Evolutionary conservation across 78 protist genomes (phyloP), one percentile per base, ranked within the genome.

Genomic region (Dictyostelium intermedium): DNA sequence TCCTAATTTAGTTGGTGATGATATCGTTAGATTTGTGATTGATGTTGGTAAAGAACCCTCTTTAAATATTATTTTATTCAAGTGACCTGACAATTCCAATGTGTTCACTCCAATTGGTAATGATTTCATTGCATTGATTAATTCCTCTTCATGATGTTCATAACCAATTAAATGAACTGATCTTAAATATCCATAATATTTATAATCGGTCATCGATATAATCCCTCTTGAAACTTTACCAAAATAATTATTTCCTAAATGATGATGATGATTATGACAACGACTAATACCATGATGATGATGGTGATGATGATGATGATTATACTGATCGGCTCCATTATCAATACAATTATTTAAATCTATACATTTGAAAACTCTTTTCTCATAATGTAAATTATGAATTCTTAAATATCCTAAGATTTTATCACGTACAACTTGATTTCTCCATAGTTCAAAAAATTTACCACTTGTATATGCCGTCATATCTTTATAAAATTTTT

Each of bases 391-490:
- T 66, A 66, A 66, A 66, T 66, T 66, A 66, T 66, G 74, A 25
- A 66, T 66, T 66, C 74, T 66, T n/a, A 30, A 9, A 66, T 66
- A 66, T 1, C 74, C 34, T 25, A 66, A 66, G 3, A 66, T 66
- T 30, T 66, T 66, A 27, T 66, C 74, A 66, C 74, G 74, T 11
- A 66, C 34, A 10, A 27, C 34, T 25, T 66, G 34, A 25, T 66
- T 66, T 66, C 74, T 66, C 74, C 74, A 66, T 11, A 66, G 35
- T 66, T 66, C 74, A 66, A 66, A 66, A 66, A 66, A 66, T 66
- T 66, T 66, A 66, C 74, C 35, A 66, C 74, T 66, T 66, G 74
- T 66, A 66, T 66, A 66, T 8, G 35, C 32, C 11, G 74, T 66
- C 74, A 66, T 66, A 27, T 66, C 74, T 25, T 66, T 30, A 66